phyloP scores from a whole-genome alignment of 1,139 yeast genomes.

The Suhomyces kunorum region DNA sequence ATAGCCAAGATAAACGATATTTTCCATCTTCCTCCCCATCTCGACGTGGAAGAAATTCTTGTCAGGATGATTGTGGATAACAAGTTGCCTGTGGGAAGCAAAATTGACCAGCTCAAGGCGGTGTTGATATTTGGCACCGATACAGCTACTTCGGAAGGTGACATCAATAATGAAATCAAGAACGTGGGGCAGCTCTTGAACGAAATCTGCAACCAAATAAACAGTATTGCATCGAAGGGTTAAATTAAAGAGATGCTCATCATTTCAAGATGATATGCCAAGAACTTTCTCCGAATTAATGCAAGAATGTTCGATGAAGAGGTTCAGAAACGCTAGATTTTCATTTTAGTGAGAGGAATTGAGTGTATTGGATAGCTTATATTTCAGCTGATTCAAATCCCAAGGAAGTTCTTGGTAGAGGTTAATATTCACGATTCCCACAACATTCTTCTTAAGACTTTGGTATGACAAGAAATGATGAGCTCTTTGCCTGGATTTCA shows the following conservation, averaged over 20 bases:
- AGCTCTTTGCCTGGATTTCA: too few species aligned
- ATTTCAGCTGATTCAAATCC: too few species aligned
- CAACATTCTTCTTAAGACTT: too few species aligned
- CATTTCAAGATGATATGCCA: too few species aligned
- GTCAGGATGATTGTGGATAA: slow-evolving; percentile 37
- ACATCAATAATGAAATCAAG: slow-evolving; percentile 19
- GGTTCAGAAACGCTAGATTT: too few species aligned
- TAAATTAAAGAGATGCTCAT: background rate
- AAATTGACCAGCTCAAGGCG: slow-evolving; percentile 36
- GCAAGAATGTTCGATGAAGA: too few species aligned
- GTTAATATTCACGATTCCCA: too few species aligned
- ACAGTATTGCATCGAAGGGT: slow-evolving; percentile 15
- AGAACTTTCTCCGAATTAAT: too few species aligned
- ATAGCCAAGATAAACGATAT: slow-evolving; percentile 20
- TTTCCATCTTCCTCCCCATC: slow-evolving; percentile 16
- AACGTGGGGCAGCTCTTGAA: slow-evolving; percentile 27
- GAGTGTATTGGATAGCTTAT: too few species aligned
- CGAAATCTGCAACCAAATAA: slow-evolving; percentile 14
- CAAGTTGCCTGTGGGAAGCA: slow-evolving; percentile 33
- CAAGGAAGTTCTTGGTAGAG: too few species aligned
- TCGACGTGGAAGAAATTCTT: slow-evolving; percentile 27
- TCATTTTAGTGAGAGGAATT: too few species aligned
- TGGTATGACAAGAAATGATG: too few species aligned
- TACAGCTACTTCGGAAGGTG: slow-evolving; percentile 5
- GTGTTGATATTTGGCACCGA: slow-evolving; percentile 29